Evolutionary conservation across 108 stramenopile genomes (phyloP).

Genomic region (Stephanodiscus minutulus): DNA sequence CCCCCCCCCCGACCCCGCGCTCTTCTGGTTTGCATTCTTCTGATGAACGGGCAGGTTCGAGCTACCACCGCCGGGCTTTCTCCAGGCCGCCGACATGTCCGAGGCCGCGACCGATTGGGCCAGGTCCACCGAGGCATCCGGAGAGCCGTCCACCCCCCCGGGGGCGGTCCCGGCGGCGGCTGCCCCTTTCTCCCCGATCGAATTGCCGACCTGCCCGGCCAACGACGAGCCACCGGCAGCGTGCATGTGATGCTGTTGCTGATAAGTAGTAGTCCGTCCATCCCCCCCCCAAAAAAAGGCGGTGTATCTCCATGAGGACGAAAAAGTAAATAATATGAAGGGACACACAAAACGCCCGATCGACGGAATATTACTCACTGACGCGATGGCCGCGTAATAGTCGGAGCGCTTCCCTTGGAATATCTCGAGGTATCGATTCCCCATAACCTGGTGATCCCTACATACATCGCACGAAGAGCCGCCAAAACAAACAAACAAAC

Average conservation of each 20-base stretch:
- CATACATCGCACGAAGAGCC: background rate
- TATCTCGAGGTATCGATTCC: slow-evolving; percentile 86
- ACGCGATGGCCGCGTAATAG: slow-evolving; percentile 88
- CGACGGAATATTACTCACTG: slow-evolving; percentile 59
- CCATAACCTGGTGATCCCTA: slow-evolving; percentile 84
- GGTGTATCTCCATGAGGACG: no score
- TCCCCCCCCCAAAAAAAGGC: no score
- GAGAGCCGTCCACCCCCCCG: slow-evolving; percentile 19
- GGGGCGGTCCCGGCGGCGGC: slow-evolving; percentile 3
- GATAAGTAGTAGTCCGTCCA: no score
- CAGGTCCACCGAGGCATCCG: slow-evolving; percentile 20
- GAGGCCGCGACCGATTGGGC: slow-evolving; percentile 19
- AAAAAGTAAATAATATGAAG: no score
- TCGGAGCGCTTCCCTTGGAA: slow-evolving; percentile 85
- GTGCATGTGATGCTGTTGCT: slow-evolving; percentile 76
- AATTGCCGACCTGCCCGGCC: slow-evolving; percentile 21
- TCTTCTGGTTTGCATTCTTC: slow-evolving; percentile 28
- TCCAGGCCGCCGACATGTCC: slow-evolving; percentile 29
- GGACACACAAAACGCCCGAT: background rate
- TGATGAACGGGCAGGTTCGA: slow-evolving; percentile 21
- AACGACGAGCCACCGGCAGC: slow-evolving; percentile 37
- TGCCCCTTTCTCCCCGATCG: slow-evolving; percentile 22
- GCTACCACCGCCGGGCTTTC: slow-evolving; percentile 14
- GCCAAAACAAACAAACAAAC: background rate
- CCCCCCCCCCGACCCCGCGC: slow-evolving; percentile 12